Evolutionary conservation across 805 yeast genomes (phyloP), one percentile per base, ranked within the genome.

Genomic region (Maudiozyma bulderi): DNA sequence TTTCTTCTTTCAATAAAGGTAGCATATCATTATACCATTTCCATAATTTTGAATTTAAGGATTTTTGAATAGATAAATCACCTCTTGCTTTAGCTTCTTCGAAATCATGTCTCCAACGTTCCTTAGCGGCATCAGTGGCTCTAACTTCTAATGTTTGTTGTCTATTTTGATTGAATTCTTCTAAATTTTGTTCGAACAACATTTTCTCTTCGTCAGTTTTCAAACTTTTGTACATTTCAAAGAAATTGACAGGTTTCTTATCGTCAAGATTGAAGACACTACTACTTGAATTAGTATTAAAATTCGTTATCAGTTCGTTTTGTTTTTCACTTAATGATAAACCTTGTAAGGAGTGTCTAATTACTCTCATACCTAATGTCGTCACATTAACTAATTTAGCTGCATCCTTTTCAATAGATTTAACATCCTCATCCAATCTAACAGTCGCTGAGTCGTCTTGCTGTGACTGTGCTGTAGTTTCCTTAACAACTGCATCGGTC

Each of bases 41-140:
- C 78, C 88, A 93, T 39, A 93, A 68, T 55, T 81, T 81, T 1
- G 81, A 82, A 50, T 88, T 89, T 39, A 90, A 69, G 10, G 79
- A 75, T 50, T 79, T 77, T 43, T 79, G 76, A 38, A 80, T 65
- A 4, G 78, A 64, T 47, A 77, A 60, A 10, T 74, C 79, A 26
- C 87, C 87, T 54, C 83, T 73, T 44, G 74, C 72, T 50, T 73
- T 72, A 59, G 80, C 73, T 47, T 77, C 80, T 57, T 87, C 95
- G 56, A 78, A 84, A 54, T 82, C 90, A 56, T 81, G 82, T 62
- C 80, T 82, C 99, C 99, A 91, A 64, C 86, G 84, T 58, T 83
- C 87, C 53, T 78, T 80, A 0, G 98, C 95, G 1, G 91, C 90
- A 54, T 85, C 90, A 1, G 86, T 72, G 3, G 95, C 91, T 50